phyloP scores from a whole-genome alignment of 306 rosid species.

The Trifolium subterraneum region DNA sequence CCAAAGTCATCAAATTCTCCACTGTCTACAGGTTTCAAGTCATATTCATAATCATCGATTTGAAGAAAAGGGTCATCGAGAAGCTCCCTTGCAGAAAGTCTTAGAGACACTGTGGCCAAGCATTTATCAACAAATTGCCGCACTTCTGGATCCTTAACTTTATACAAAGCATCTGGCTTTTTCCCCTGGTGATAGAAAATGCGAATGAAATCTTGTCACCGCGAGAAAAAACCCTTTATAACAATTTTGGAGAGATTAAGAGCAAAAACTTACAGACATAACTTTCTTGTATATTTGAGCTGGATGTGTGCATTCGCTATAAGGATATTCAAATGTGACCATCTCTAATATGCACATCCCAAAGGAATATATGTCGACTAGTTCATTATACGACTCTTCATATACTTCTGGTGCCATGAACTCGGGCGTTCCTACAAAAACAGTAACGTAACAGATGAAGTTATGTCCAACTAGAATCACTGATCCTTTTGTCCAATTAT shows the following conservation, averaged over 20 bases:
- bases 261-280: conserved; percentile 71
- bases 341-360: conserved; percentile 98
- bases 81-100: conserved; percentile 94
- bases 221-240: conserved; percentile 23
- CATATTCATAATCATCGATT: conserved; percentile 61
- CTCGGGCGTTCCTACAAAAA: conserved; percentile 85
- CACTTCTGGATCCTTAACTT: conserved; percentile 91
- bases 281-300: conserved; percentile 99
- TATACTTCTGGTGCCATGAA: conserved; percentile 99
- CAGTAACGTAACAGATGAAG: conserved; percentile 32
- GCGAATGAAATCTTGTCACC: conserved; percentile 42
- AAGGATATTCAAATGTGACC: conserved; percentile 97
- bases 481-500: not conserved
- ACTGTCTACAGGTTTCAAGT: conserved; percentile 51
- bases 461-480: conserved; percentile 14
- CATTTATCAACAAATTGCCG: conserved; percentile 88
- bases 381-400: conserved; percentile 92
- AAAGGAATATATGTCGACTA: conserved; percentile 95
- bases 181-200: conserved; percentile 66
- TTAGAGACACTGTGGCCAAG: conserved; percentile 77
- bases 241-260: conserved; percentile 18
- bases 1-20: conserved; percentile 52
- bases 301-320: conserved; percentile 92
- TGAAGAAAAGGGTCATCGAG: conserved; percentile 82
- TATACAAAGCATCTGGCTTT: conserved; percentile 85